Evolutionary conservation across 1,139 yeast species (phyloP), one percentile per base, ranked within the genome.

Genomic region (Hyphopichia burtonii): DNA sequence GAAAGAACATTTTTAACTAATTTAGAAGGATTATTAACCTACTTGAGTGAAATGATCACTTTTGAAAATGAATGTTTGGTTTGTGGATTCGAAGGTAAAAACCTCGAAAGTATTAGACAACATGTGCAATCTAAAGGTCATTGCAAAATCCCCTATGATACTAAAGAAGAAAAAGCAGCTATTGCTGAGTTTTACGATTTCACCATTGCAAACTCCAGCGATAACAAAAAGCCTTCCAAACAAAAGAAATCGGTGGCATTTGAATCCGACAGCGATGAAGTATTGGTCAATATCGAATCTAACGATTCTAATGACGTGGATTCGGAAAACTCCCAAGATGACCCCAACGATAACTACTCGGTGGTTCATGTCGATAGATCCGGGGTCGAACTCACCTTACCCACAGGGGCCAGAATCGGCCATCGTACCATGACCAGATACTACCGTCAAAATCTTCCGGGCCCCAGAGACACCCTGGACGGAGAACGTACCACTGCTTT

Each of bases 61-160:
- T 47, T 71, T 3, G 79, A 77, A 42, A 61, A 68, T 44, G 78
- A 71, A 45, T 79, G 84, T 53, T 55, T 78, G 20, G 75, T 68
- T 14, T 79, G 84, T 59, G 82, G 80, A 2, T 79, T 75, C 48
- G 59, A 62, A 34, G 82, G 83, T 2, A 74, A 61, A 44, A 74
- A 65, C 45, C 54, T 78, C 42, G 68, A 68, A 42, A 71, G 83
- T 52, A 65, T 78, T 1, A 65, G 83, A 47, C 83, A 77, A 47
- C 84, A 79, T 53, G 60, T 76, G 47, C 38, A 47, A 6, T 63
- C 76, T 8, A 79, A 78, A 54, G 82, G 83, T 0, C 84, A 79
- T 51, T 76, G 82, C 47, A 66, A 64, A 36, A 56, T 79, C 18
- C 84, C 83, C 0, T 79, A 74, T 52, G 83, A 79, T 45, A 63